Evolutionary conservation across 495 filamentous ascomycete species (phyloP).

Genomic region (Talaromyces adpressus): DNA sequence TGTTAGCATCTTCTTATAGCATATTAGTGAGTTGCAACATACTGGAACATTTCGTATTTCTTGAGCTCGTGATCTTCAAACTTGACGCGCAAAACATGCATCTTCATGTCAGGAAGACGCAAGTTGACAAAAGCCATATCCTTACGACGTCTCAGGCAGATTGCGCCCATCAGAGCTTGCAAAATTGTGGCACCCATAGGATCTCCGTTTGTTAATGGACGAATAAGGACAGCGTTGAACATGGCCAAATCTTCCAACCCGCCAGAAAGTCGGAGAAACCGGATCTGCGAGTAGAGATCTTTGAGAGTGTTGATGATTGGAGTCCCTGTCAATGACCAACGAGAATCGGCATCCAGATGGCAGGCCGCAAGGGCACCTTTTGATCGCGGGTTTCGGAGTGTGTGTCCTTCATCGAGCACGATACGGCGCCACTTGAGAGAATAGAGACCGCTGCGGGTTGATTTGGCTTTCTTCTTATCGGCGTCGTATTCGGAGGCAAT

Average conservation of each 20-base stretch:
- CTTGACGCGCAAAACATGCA: slow-evolving; percentile 71
- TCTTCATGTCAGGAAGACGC: slow-evolving; percentile 68
- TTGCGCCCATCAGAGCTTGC: slow-evolving; percentile 71
- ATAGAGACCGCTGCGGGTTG: slow-evolving; percentile 44
- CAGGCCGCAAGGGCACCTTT: slow-evolving; percentile 63
- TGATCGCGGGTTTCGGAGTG: slow-evolving; percentile 70
- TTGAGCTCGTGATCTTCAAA: slow-evolving; percentile 69
- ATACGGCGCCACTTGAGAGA: slow-evolving; percentile 72
- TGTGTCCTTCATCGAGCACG: slow-evolving; percentile 84
- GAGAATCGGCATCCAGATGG: slow-evolving; percentile 58
- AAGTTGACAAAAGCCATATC: slow-evolving; percentile 87
- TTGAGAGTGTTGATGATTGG: slow-evolving; percentile 73
- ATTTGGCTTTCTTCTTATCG: slow-evolving; percentile 17
- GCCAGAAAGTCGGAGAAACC: slow-evolving; percentile 71
- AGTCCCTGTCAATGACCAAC: slow-evolving; percentile 80
- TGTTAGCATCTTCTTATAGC: slow-evolving; percentile 16
- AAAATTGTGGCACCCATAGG: slow-evolving; percentile 55
- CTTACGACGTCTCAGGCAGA: slow-evolving; percentile 80
- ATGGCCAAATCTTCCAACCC: slow-evolving; percentile 68
- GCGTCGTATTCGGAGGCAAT: slow-evolving; percentile 37
- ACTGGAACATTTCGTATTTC: slow-evolving; percentile 74
- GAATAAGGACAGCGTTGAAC: slow-evolving; percentile 68
- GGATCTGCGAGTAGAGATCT: slow-evolving; percentile 75
- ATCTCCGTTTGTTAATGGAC: slow-evolving; percentile 58
- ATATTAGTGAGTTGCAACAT: slow-evolving; percentile 14